phyloP scores from a whole-genome alignment of 176 grass and related monocot species.

The Triticum urartu region DNA sequence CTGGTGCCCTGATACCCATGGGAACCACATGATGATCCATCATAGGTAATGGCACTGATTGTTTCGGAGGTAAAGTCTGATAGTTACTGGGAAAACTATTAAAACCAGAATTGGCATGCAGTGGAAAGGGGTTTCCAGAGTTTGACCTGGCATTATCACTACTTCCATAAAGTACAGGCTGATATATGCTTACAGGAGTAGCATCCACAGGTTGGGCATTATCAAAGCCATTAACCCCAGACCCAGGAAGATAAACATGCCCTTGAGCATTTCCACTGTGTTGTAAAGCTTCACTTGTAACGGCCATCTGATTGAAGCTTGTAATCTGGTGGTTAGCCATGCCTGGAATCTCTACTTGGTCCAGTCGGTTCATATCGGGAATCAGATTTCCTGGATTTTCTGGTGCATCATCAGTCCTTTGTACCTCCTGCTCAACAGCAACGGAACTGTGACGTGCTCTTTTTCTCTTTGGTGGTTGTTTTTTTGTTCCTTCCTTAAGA shows the following conservation, averaged over 20 bases:
- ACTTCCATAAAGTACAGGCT: constrained; percentile 37
- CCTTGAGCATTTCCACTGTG: constrained; percentile 43
- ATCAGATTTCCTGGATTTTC: constrained; percentile 56
- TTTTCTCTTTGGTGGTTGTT: constrained; percentile 53
- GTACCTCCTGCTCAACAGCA: constrained; percentile 28
- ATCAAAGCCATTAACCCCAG: constrained; percentile 35
- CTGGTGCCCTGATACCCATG: constrained; percentile 42
- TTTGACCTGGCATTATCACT: constrained; percentile 39
- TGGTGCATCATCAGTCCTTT: constrained; percentile 23
- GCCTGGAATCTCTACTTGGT: constrained; percentile 39
- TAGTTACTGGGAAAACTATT: constrained; percentile 41
- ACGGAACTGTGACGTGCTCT: constrained; percentile 16
- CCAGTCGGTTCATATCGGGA: constrained; percentile 57
- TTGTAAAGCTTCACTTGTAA: constrained; percentile 30
- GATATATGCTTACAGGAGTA: constrained; percentile 53
- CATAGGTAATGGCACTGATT: constrained; percentile 36
- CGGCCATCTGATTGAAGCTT: constrained; percentile 34
- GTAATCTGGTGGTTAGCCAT: constrained; percentile 41
- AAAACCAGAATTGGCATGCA: constrained; percentile 40
- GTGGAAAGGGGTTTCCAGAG: constrained; percentile 37
- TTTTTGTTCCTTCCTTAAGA: constrained; percentile 28
- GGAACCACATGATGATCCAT: constrained; percentile 49
- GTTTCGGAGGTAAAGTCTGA: constrained; percentile 37
- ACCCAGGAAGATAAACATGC: constrained; percentile 33
- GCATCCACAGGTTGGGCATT: constrained; percentile 29